These are phyloP conservation scores for Sphaerosporella brunnea DNA, from an alignment of 495 filamentous ascomycete genomes.

Conservation along the genomic window DNA sequence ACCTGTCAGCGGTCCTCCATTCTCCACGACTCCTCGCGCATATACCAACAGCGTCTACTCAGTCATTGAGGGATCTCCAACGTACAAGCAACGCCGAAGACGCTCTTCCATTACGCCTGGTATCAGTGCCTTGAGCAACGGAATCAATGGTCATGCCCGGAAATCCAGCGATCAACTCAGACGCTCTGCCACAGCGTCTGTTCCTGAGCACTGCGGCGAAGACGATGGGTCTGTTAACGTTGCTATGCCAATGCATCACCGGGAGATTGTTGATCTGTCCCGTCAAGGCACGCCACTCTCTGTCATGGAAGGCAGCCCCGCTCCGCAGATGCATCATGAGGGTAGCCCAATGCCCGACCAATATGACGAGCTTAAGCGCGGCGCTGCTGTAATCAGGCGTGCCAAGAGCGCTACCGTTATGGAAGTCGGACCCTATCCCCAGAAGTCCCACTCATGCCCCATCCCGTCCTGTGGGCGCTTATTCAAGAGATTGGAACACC, in stretches of 20 bases:
- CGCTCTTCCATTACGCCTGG: constrained; percentile 78
- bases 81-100: constrained; percentile 90
- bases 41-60: constrained; percentile 76
- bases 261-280: constrained; percentile 67
- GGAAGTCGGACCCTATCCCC: constrained; percentile 84
- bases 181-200: constrained; percentile 77
- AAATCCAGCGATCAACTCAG: constrained; percentile 38
- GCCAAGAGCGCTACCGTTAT: constrained; percentile 90
- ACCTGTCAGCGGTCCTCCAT: constrained; percentile 63
- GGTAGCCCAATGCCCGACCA: constrained; percentile 36
- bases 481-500: constrained; percentile 97
- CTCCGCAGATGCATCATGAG: constrained; percentile 51
- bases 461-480: constrained; percentile 92
- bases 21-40: constrained; percentile 44
- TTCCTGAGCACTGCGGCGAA: constrained; percentile 55
- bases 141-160: constrained; percentile 32
- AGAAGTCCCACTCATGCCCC: constrained; percentile 96
- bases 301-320: constrained; percentile 58
- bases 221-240: constrained; percentile 21
- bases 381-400: constrained; percentile 56
- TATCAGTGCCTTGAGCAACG: constrained; percentile 44
- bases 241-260: constrained; percentile 39
- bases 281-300: constrained; percentile 75
- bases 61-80: constrained; percentile 91
- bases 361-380: constrained; percentile 41